A percentile compares a stretch with the other conserved stretches of the same genome.
Conservation (phyloP, 805 yeast genomes). For the Maudiozyma saulgeensis region DNA sequence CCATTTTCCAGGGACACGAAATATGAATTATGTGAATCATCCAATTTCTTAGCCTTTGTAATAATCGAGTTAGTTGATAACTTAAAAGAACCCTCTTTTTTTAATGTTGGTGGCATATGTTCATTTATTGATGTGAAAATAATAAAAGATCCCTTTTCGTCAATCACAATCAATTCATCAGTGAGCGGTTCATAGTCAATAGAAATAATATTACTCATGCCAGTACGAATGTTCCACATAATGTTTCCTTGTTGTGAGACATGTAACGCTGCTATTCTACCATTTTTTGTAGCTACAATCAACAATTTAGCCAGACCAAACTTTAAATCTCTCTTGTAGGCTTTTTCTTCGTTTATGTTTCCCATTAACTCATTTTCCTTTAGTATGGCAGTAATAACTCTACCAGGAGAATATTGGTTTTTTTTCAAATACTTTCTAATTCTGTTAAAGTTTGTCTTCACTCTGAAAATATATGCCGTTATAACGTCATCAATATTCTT, state of each 20-base stretch:
- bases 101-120: slow-evolving; percentile 2
- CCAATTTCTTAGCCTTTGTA: slow-evolving; percentile 1
- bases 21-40: slow-evolving; percentile 5
- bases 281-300: slow-evolving; percentile 33
- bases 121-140: slow-evolving; percentile 1
- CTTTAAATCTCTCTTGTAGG: slow-evolving; percentile 15
- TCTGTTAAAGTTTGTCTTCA: slow-evolving; percentile 15
- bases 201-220: slow-evolving; percentile 11
- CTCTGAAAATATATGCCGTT: slow-evolving; percentile 24
- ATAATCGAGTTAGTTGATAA: background rate
- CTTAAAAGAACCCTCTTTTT: background rate
- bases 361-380: slow-evolving; percentile 9
- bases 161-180: slow-evolving; percentile 16
- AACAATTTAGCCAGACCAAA: slow-evolving; percentile 42
- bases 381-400: slow-evolving; percentile 11
- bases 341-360: slow-evolving; percentile 7
- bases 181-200: slow-evolving; percentile 16
- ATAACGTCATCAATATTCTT: slow-evolving; percentile 5
- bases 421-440: slow-evolving; percentile 10
- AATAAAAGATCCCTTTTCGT: slow-evolving; percentile 22
- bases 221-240: slow-evolving; percentile 33
- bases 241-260: slow-evolving; percentile 30
- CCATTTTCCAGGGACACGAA: slow-evolving; percentile 12
- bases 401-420: slow-evolving; percentile 17
- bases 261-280: slow-evolving; percentile 37